Conservation (phyloP, 306 rosid genomes). For the Trifolium pratense region DNA sequence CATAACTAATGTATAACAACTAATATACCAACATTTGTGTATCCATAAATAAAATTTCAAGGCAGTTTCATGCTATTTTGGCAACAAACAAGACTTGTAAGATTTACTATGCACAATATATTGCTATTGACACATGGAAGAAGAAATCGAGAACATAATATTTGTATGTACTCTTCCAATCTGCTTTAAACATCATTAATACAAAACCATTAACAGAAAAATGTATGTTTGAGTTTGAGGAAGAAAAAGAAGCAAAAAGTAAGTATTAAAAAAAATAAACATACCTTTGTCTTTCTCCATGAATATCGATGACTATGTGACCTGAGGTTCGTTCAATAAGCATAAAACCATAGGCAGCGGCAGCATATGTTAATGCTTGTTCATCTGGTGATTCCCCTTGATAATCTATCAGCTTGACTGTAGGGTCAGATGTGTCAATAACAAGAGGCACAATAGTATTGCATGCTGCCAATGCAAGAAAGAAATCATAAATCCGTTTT, state of each 20-base stretch:
- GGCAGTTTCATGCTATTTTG: not conserved
- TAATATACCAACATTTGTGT: not conserved
- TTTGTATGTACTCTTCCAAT: slow-evolving; percentile 15
- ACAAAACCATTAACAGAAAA: slow-evolving; percentile 14
- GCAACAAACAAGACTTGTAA: not conserved
- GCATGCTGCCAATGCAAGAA: slow-evolving; percentile 94
- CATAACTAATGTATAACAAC: no score
- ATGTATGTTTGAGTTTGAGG: slow-evolving; percentile 13
- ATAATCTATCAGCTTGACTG: slow-evolving; percentile 77
- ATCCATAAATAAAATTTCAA: no score
- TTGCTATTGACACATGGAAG: no score
- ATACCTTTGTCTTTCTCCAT: slow-evolving; percentile 76
- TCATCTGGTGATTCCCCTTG: slow-evolving; percentile 99
- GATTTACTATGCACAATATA: no score
- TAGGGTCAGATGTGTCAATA: slow-evolving; percentile 68
- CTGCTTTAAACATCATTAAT: slow-evolving; percentile 1
- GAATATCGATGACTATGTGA: slow-evolving; percentile 83
- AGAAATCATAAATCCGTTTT: slow-evolving; percentile 68
- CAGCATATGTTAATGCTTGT: slow-evolving; percentile 92
- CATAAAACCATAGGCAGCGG: slow-evolving; percentile 87
- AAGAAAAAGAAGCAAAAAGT: slow-evolving; percentile 30
- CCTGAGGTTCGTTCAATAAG: slow-evolving; percentile 94
- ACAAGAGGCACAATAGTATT: slow-evolving; percentile 94
- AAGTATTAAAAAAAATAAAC: slow-evolving; percentile 1
- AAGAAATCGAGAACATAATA: not conserved